Percentiles rank a stretch among this genome's conserved stretches.
Conservation (phyloP, 192 early-diverging fungal genomes). For the Podochytrium sp. region DNA sequence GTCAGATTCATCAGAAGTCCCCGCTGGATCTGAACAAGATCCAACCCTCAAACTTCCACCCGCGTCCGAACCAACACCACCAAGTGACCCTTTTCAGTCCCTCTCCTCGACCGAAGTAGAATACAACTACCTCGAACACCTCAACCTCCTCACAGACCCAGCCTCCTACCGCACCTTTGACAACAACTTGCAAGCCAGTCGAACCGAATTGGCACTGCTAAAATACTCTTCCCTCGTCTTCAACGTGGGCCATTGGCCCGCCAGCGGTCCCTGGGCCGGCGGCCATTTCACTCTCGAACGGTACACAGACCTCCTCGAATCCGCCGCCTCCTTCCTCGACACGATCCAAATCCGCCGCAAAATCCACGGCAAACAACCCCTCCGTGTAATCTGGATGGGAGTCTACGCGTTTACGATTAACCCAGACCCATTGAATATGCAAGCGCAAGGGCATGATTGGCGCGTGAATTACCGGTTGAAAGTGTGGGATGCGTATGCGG, state of each 20-base stretch:
- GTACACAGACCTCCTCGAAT: slow-evolving; percentile 1
- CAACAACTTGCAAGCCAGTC: no score
- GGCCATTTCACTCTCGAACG: slow-evolving; percentile 16
- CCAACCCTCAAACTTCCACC: no score
- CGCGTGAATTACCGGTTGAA: slow-evolving; percentile 19
- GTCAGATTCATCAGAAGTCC: background rate
- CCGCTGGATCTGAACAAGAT: no score
- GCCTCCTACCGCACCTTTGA: background rate
- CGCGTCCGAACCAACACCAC: no score
- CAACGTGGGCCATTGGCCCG: background rate
- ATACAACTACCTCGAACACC: background rate
- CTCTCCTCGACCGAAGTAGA: background rate
- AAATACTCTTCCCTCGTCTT: no score
- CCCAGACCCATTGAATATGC: background rate
- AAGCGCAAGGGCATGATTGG: background rate
- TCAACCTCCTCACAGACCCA: background rate
- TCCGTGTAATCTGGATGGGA: slow-evolving; percentile 1
- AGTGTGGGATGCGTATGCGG: slow-evolving; percentile 7
- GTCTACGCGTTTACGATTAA: background rate
- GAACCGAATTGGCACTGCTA: no score
- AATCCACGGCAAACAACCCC: background rate
- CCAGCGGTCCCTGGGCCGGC: background rate
- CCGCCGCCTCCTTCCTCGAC: background rate
- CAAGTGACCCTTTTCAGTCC: no score
- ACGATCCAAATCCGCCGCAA: background rate